Evolutionary conservation across 345 rosid species (phyloP).

Genomic region (Luvunga scandens): DNA sequence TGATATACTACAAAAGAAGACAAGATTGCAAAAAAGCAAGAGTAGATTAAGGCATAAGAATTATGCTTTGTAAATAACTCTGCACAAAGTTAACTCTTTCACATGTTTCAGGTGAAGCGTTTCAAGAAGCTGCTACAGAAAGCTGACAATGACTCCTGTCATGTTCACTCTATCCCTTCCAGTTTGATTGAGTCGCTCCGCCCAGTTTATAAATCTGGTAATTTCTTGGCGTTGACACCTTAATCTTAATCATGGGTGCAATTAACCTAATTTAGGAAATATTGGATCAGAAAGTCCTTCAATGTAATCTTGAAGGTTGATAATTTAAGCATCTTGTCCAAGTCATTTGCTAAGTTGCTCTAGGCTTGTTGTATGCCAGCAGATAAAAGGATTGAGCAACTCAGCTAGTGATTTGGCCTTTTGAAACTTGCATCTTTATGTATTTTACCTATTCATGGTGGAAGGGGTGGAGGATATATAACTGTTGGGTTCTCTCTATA

Average conservation of each 20-base stretch:
- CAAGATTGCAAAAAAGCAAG: background rate
- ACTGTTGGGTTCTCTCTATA: background rate
- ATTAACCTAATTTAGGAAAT: background rate
- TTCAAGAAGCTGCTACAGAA: slow-evolving; percentile 71
- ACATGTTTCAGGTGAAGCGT: slow-evolving; percentile 63
- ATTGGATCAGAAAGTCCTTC: background rate
- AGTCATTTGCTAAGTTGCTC: background rate
- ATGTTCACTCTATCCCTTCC: slow-evolving; percentile 47
- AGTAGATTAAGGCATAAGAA: background rate
- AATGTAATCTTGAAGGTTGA: background rate
- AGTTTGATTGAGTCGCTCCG: slow-evolving; percentile 48
- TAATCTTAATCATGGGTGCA: background rate
- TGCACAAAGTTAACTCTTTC: slow-evolving; percentile 1
- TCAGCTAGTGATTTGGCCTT: background rate
- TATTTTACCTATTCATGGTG: background rate
- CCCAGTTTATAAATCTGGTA: slow-evolving; percentile 58
- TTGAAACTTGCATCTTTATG: background rate
- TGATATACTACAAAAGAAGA: background rate
- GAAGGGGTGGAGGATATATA: background rate
- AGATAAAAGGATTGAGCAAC: background rate
- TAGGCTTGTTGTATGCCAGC: background rate
- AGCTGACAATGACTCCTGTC: slow-evolving; percentile 63
- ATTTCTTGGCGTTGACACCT: slow-evolving; percentile 21
- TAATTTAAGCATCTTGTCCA: background rate
- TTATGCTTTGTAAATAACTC: background rate